Conservation (phyloP, 2,329 filamentous ascomycete species). For the Drechslera avenae region DNA sequence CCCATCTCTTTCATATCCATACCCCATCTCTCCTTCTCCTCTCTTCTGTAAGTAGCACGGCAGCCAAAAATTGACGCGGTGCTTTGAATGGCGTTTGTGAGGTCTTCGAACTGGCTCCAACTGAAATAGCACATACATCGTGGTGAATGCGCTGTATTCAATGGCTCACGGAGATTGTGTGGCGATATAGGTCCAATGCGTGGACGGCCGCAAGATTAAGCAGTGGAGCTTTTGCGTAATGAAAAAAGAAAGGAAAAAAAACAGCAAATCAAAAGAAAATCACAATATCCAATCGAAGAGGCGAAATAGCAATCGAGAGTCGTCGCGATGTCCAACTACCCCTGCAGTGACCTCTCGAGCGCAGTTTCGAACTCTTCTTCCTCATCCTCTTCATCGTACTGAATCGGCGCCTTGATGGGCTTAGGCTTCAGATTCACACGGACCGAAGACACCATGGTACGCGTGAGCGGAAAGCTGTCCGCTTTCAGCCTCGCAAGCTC, state of each 20-base stretch:
- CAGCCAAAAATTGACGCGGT: constrained; percentile 1
- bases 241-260: too few relatives aligned
- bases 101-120: not conserved
- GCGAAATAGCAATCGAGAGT: too few relatives aligned
- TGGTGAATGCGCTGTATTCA: too few relatives aligned
- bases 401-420: constrained; percentile 27
- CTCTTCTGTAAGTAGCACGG: constrained; percentile 5
- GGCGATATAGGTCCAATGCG: too few relatives aligned
- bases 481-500: constrained; percentile 50
- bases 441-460: constrained; percentile 26
- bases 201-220: too few relatives aligned
- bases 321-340: not conserved
- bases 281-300: too few relatives aligned
- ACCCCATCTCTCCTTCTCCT: not conserved
- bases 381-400: constrained; percentile 19
- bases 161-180: too few relatives aligned
- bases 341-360: constrained; percentile 1
- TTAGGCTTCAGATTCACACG: constrained; percentile 40
- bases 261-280: too few relatives aligned
- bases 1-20: too few relatives aligned
- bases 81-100: constrained; percentile 17
- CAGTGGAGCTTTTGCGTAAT: too few relatives aligned
- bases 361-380: constrained; percentile 26
- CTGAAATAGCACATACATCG: not conserved
- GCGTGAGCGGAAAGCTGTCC: constrained; percentile 5